A percentile compares a stretch with the other conserved stretches of the same genome.
Conservation (phyloP, 129 eudicot genomes). For the Mikania micrantha region DNA sequence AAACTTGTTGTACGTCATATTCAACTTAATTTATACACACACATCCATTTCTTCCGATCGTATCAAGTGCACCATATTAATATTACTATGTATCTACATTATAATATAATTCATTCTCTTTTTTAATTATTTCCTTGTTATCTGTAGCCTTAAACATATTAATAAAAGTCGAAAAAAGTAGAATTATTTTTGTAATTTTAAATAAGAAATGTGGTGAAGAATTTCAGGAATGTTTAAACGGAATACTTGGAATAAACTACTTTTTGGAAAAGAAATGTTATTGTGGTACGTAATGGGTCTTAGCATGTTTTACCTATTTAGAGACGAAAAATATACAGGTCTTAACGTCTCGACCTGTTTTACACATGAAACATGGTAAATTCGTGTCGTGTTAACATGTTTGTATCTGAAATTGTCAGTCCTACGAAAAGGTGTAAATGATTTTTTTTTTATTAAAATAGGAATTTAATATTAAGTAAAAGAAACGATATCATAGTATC, state of each 20-base stretch:
- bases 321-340: no score
- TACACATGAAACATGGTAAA: no score
- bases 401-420: no score
- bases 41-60: neutral
- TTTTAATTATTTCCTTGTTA: neutral
- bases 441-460: no score
- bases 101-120: slow-evolving; percentile 8
- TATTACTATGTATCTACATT: neutral
- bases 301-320: no score
- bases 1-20: neutral
- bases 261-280: slow-evolving; percentile 56
- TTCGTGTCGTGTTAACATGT: no score
- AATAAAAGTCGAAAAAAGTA: slow-evolving; percentile 7
- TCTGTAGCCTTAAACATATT: neutral
- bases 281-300: slow-evolving; percentile 59
- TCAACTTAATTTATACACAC: slow-evolving; percentile 4
- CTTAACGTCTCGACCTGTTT: no score
- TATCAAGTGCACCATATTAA: slow-evolving; percentile 9
- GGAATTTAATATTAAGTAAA: no score
- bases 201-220: slow-evolving; percentile 22
- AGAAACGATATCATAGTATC: no score
- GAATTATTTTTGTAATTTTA: slow-evolving; percentile 5
- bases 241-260: slow-evolving; percentile 47
- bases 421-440: no score
- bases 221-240: slow-evolving; percentile 33